Conservation (phyloP, 495 filamentous ascomycete genomes). For the Trichoderma gamsii region DNA sequence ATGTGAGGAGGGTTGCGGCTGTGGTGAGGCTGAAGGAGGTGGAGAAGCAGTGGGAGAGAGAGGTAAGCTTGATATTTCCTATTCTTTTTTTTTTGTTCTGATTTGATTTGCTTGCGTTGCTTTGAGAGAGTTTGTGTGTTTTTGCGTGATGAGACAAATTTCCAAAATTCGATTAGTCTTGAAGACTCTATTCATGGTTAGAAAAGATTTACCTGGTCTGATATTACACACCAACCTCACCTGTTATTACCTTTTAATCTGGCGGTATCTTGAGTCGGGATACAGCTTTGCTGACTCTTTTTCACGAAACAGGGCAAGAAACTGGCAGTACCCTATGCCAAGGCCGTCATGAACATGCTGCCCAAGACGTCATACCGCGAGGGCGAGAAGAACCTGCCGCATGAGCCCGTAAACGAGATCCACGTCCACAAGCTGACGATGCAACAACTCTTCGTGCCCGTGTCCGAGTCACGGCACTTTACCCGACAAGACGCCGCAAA, state of each 20-base stretch:
- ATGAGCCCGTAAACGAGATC: slow-evolving; percentile 90
- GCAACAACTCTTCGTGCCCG: slow-evolving; percentile 83
- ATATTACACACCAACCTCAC: slow-evolving; percentile 22
- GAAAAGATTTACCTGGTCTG: slow-evolving; percentile 30
- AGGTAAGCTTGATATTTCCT: background rate
- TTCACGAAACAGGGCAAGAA: slow-evolving; percentile 57
- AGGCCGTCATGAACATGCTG: slow-evolving; percentile 74
- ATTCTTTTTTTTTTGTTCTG: slow-evolving; percentile 20
- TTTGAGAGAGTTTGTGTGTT: background rate
- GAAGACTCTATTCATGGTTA: slow-evolving; percentile 85
- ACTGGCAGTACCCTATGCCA: slow-evolving; percentile 67
- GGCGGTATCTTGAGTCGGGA: background rate
- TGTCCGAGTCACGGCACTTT: slow-evolving; percentile 83
- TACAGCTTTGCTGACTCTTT: background rate
- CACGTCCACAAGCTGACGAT: slow-evolving; percentile 72
- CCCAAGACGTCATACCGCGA: slow-evolving; percentile 40
- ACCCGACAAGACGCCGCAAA: slow-evolving; percentile 84
- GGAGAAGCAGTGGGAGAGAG: slow-evolving; percentile 70
- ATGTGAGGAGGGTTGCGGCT: slow-evolving; percentile 81
- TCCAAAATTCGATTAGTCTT: slow-evolving; percentile 99
- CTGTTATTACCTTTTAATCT: slow-evolving; percentile 41
- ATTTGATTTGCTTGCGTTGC: slow-evolving; percentile 7
- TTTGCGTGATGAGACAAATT: slow-evolving; percentile 56
- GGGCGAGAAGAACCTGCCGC: slow-evolving; percentile 31
- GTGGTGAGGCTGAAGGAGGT: slow-evolving; percentile 82